Evolutionary conservation across 1,139 yeast species (phyloP).

Genomic region (Debaryomycetaceae sp.): DNA sequence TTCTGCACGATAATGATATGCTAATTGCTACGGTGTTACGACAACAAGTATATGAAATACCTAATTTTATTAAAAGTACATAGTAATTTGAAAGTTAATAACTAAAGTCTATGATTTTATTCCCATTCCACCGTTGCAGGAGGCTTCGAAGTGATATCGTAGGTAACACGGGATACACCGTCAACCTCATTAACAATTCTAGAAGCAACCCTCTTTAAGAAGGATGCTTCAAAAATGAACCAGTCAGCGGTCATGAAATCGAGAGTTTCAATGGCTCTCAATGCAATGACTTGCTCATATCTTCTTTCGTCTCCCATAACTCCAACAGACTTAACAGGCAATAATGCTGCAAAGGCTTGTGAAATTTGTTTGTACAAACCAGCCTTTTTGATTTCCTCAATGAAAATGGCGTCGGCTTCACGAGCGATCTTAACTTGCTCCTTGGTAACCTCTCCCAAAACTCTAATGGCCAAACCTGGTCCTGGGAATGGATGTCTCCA

Average conservation of each 20-base stretch:
- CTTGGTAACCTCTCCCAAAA: constrained; percentile 92
- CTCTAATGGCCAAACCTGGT: constrained; percentile 99
- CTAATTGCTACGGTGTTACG: constrained; percentile 51
- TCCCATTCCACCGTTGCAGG: constrained; percentile 99
- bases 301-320: constrained; percentile 99
- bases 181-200: constrained; percentile 98
- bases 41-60: constrained; percentile 16
- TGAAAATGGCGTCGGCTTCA: constrained; percentile 93
- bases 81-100: constrained; percentile 1
- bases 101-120: constrained; percentile 32
- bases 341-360: constrained; percentile 95
- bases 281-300: constrained; percentile 97
- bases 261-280: constrained; percentile 94
- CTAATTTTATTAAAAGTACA: neutral
- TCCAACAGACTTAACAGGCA: constrained; percentile 98
- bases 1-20: constrained; percentile 66
- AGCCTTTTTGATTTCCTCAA: constrained; percentile 90
- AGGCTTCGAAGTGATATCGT: constrained; percentile 97
- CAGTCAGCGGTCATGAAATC: constrained; percentile 99
- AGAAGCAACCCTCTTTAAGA: constrained; percentile 89
- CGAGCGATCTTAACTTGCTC: constrained; percentile 94
- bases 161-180: constrained; percentile 98
- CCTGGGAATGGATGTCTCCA: constrained; percentile 99
- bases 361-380: constrained; percentile 91
- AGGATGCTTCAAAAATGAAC: constrained; percentile 89